phyloP scores from a whole-genome alignment of 202 grass and related monocot species.

The Zizania palustris region DNA sequence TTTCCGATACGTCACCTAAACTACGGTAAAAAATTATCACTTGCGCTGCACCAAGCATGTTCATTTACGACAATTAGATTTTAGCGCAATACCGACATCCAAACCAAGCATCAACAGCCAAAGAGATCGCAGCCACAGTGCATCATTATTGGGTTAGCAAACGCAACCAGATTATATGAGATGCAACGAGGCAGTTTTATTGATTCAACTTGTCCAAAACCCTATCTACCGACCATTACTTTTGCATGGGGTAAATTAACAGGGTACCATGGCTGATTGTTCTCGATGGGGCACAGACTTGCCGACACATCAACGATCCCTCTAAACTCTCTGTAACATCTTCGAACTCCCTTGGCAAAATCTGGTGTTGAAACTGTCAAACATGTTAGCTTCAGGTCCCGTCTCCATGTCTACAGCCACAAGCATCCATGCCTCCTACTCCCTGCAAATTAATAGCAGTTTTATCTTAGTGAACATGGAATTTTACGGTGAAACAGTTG shows the following conservation, averaged over 20 bases:
- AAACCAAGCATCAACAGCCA: too few relatives aligned
- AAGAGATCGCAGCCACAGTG: too few relatives aligned
- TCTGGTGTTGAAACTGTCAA: constrained; percentile 43
- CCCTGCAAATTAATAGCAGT: not conserved
- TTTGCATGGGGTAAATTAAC: constrained; percentile 19
- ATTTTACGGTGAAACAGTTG: not conserved
- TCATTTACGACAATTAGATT: too few relatives aligned
- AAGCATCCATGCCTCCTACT: constrained; percentile 1
- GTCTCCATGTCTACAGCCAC: constrained; percentile 26
- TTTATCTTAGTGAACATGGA: not conserved
- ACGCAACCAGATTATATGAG: not conserved
- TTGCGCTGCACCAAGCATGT: too few relatives aligned
- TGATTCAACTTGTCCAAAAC: constrained; percentile 18
- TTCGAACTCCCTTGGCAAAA: constrained; percentile 32
- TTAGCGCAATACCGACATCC: too few relatives aligned
- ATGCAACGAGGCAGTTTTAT: constrained; percentile 27
- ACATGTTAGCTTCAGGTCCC: constrained; percentile 41
- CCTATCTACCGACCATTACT: constrained; percentile 24
- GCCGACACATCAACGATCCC: constrained; percentile 10
- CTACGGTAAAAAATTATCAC: too few relatives aligned
- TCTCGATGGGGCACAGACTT: constrained; percentile 37
- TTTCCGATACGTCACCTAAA: too few relatives aligned
- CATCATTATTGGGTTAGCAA: not conserved
- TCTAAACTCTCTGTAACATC: not conserved
- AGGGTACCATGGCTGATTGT: constrained; percentile 33